Evolutionary conservation across 257 asterid genomes (phyloP).

Genomic region (Nicotiana otophora): DNA sequence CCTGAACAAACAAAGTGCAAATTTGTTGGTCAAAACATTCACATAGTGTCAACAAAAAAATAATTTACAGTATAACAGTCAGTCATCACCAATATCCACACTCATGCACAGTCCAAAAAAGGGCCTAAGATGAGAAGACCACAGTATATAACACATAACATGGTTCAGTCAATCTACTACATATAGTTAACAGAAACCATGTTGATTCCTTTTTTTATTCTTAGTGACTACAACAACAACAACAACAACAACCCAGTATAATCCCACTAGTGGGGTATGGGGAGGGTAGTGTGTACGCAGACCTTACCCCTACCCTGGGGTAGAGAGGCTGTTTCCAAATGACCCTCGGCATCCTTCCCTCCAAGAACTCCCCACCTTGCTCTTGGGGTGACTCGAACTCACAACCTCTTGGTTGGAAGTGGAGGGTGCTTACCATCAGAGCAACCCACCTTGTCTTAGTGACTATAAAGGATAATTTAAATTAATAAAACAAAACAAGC

Average conservation of each 20-base stretch:
- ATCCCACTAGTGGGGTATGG: too few species aligned
- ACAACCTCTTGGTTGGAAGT: too few species aligned
- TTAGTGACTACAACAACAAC: not conserved
- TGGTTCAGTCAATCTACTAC: not conserved
- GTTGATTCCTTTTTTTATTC: not conserved
- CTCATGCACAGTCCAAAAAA: not conserved
- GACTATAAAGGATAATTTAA: not conserved
- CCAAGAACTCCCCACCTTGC: too few species aligned
- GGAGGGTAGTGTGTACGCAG: too few species aligned
- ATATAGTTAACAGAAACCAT: not conserved
- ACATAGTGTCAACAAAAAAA: not conserved
- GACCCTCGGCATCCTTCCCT: too few species aligned
- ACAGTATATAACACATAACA: not conserved
- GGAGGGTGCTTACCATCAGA: too few species aligned
- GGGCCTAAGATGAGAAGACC: not conserved
- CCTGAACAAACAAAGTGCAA: slow-evolving; percentile 42
- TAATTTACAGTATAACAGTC: not conserved
- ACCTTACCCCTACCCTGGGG: too few species aligned
- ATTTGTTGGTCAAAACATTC: slow-evolving; percentile 1
- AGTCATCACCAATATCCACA: not conserved
- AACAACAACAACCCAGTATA: too few species aligned
- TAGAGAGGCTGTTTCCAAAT: too few species aligned
- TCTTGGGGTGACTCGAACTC: too few species aligned
- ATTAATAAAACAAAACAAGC: not conserved
- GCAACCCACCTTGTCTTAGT: too few species aligned